Evolutionary conservation across 495 filamentous ascomycete species (phyloP), one percentile per base, ranked within the genome.

Genomic region (Xylaria acuta): DNA sequence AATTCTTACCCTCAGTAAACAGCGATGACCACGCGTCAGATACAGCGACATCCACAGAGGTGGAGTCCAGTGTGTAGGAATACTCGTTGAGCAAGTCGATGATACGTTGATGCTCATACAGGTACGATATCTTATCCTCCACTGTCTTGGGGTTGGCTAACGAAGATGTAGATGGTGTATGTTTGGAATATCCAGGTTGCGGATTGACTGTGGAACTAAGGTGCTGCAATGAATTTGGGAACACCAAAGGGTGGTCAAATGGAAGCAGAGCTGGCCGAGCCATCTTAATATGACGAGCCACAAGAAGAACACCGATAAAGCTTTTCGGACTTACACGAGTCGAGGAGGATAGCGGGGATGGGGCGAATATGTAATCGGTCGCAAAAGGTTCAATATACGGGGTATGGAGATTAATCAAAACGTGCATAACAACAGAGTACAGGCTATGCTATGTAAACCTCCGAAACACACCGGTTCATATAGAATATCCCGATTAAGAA

Each of bases 61-160:
- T 56, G 53, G 53, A 16, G 53, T 56, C 53, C 5, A 56, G 53
- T 1, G 27, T 56, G 14, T 56, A 56, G 14, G 12, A 56, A 56
- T 56, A 56, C 53, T 56, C 53, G 27, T 56, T 56, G 5, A 56
- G 53, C 27, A 56, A 56, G 14, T 56, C 53, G 27, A 56, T 6
- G 14, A 56, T 32, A 56, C 53, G 53, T 56, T 56, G 53, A 20
- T 56, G 53, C 53, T 56, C 53, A 30, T 56, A 56, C 16, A 56
- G 18, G 53, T 32, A 56, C 53, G 25, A 32, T 12, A 56, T 56
- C 27, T 56, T 56, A 32, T 56, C 53, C 27, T 56, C 27, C 53
- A 56, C 53, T 14, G 53, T 56, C 53, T 56, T 56, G 27, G 53
- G 53, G 9, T 32, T 56, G 27, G 27, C 27, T 18, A 56, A 8